Base-by-base conservation (phyloP, 306 rosid species). In the Casuarina glauca region DNA sequence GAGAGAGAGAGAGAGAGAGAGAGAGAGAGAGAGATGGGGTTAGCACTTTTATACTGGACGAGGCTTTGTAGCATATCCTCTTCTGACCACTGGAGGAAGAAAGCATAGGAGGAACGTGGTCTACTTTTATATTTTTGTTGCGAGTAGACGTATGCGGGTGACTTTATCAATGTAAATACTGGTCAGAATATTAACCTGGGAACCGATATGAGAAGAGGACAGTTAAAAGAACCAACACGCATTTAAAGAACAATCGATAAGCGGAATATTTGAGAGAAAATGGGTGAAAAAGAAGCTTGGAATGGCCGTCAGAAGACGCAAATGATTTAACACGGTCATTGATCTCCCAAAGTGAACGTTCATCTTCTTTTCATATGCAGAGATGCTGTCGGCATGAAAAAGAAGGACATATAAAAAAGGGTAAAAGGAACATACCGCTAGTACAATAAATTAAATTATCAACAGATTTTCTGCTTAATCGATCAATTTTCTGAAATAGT, bases 121-220 rank as follows among this genome's bases (percentile, higher is more conserved):
- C 51, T 2, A 48, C 51, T 9, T 2, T 48, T 13, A 8, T 48
- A 8, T 48, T 13, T 48, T 48, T 48, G 6, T 48, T 10, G 51
- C 51, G 13, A 48, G 51, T 3, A 9, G 11, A 48, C 13, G 51
- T 48, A 46, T 46, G 10, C 10, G 10, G 41, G 73, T 57, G 79
- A 54, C 79, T 48, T 26, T 26, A 26, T 26, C 32, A 26, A n/a
- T 80, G 43, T 74, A 75, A 74, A 35, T 9, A 51, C 54, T 9
- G 50, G 16, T 57, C 60, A 9, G 26, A 70, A 73, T 51, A 49
- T 43, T 71, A 63, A 16, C 62, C 15, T 61, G 49, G 9, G 49
- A 45, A 45, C 8, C 10, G 49, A 45, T 45, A 45, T 6, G 13
- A n/a, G 39, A 58, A 19, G 4, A 58, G 12, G 4, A 58, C 12